phyloP scores from a whole-genome alignment of 2,329 filamentous ascomycete genomes.

The Calonectria crousiana region DNA sequence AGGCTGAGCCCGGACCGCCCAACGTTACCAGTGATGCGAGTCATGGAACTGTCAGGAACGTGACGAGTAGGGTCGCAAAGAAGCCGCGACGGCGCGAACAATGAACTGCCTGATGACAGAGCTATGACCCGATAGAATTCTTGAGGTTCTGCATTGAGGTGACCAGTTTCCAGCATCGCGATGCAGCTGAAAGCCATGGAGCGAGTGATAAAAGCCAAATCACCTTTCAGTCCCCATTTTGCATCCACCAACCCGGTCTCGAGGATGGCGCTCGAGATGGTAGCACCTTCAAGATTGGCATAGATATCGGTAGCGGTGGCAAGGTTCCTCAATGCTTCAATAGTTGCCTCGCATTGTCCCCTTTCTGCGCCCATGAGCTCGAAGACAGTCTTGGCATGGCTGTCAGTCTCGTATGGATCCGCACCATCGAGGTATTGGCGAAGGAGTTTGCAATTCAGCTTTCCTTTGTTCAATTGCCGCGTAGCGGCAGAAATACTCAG shows the following conservation, averaged over 20 bases:
- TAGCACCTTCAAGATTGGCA: not conserved
- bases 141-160: not conserved
- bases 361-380: not conserved
- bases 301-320: not conserved
- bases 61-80: not conserved
- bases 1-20: not conserved
- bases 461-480: not conserved
- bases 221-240: not conserved
- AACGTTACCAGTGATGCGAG: not conserved
- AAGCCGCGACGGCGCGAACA: not conserved
- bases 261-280: not conserved
- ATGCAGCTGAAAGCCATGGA: not conserved
- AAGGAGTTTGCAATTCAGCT: not conserved
- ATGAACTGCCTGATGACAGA: not conserved
- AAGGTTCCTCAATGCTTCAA: not conserved
- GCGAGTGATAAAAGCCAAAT: not conserved
- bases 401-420: not conserved
- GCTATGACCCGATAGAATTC: not conserved
- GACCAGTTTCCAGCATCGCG: not conserved
- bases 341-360: not conserved
- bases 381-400: not conserved
- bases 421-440: not conserved
- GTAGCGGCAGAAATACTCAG: not conserved
- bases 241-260: not conserved
- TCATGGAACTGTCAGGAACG: not conserved